Evolutionary conservation across 1,284 basidiomycete species (phyloP), one percentile per base, ranked within the genome.

Genomic region (Rhodotorula sp.): DNA sequence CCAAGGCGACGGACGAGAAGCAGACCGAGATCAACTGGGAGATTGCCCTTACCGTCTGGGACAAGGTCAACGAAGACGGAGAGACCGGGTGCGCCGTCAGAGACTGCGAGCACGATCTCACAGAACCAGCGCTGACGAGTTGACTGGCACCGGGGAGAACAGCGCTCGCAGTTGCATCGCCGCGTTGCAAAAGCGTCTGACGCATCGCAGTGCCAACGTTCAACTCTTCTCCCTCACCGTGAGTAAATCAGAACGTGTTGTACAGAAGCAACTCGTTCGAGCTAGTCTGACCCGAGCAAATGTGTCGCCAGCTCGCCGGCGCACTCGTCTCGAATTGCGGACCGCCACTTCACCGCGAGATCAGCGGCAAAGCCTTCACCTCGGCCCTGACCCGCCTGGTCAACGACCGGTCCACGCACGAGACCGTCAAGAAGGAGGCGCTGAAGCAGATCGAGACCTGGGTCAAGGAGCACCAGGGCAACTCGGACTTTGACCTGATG

Each of bases 191-290:
- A 97, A 95, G 82, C 90, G 95, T 8, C 85, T 99, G 1, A 86
- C 90, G 21, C 95, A 99, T 82, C 89, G 95, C 50, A 97, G 91
- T 80, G 91, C 95, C 21, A 99, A 97, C 78, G 97, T 99, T 1
- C 97, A 99, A 82, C 86, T 98, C 1, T 97, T 95, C 79, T 87
- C 94, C 15, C 87, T 99, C n/a, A 85, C 84, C 71, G 82, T 83
- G 65, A 74, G 81, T 70, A 21, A 47, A 10, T 4, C 45, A 5
- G 43, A 14, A 26, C 38, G 26, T 10, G 38, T 8, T 38, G 8
- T 10, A 38, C 12, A 10, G 8, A 38, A 38, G 38, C 38, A 38
- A 10, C 12, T 38, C 48, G 26, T 18, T 26, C 19, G 2, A 19
- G 23, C 31, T 57, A 61, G n/a, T n/a, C 23, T 23, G 28, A 16